Evolutionary conservation across 1,284 basidiomycete species (phyloP).

Genomic region (Rhodotorula glutinis): DNA sequence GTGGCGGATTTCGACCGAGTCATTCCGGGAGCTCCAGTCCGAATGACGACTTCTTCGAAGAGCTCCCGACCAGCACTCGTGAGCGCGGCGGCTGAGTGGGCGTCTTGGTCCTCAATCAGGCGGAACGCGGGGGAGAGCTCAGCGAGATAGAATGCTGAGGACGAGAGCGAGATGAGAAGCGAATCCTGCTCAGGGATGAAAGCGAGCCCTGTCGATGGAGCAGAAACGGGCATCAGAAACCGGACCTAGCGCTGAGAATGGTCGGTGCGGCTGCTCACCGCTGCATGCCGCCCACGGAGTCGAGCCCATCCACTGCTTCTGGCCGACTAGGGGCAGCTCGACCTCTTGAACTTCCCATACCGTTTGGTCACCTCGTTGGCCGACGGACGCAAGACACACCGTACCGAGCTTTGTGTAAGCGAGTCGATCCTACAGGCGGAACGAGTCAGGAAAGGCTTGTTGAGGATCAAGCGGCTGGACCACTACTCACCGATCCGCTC

Average conservation of each 20-base stretch:
- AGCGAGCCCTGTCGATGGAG: slow-evolving; percentile 5
- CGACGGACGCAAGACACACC: neutral
- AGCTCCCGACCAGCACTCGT: neutral
- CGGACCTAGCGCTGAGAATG: no score
- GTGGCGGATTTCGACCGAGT: neutral
- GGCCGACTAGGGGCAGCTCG: neutral
- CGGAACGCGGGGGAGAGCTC: neutral
- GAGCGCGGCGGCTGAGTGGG: neutral
- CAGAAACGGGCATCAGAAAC: no score
- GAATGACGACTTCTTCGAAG: neutral
- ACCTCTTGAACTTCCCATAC: neutral
- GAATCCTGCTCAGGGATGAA: neutral
- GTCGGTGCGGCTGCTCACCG: slow-evolving; percentile 2
- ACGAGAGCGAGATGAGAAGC: slow-evolving; percentile 19
- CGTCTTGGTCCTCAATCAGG: no score
- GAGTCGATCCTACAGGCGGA: neutral
- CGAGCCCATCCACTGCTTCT: slow-evolving; percentile 20
- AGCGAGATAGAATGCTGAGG: slow-evolving; percentile 7
- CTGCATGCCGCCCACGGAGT: slow-evolving; percentile 16
- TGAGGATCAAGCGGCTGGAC: no score
- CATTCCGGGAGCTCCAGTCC: neutral
- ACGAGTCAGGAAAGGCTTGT: no score
- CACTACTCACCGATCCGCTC: neutral
- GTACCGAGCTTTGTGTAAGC: slow-evolving; percentile 30
- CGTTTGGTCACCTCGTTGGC: no score